Evolutionary conservation across 1,284 basidiomycete genomes (phyloP), one percentile per base, ranked within the genome.

Genomic region (Laetiporus sulphureus): DNA sequence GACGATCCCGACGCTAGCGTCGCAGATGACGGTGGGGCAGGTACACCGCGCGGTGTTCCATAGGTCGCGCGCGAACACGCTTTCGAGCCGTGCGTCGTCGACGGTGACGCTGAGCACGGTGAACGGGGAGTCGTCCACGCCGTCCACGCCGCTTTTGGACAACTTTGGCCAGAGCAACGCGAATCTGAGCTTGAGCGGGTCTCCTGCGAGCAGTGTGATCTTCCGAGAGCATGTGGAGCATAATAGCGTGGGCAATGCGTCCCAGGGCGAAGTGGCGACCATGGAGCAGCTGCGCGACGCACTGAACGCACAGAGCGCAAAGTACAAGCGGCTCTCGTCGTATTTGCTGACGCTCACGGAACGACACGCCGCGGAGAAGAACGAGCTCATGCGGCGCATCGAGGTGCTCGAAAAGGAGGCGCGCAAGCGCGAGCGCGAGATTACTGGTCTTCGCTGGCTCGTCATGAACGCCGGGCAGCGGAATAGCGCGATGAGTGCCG

Each of bases 401-500:
- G 67, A 69, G 42, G 52, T 50, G n/a, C 62, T 72, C 10, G 68
- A 74, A 53, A 60, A 60, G 22, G 66, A 67, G 42, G 54, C 63
- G 27, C 58, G 59, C 22, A 64, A 66, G 50, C 65, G 66, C 49
- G 70, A 65, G 49, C 56, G 63, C 42, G 73, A 74, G 54, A 67
- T 75, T 36, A 66, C 67, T 40, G 72, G 73, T 15, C 57, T 74
- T 30, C 62, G 67, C 24, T 74, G 68, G 67, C 63, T 74, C 15
- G 63, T 74, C 36, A 62, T 71, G 43, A 65, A 73, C 46, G 47
- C 55, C 19, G 47, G 36, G 23, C 36, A 29, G 23, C 36, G 36
- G 5, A n/a, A 18, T 4, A 24, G 10, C 25, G 41, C 15, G 20
- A 38, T 13, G 20, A 38, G n/a, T 6, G 36, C 20, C 30, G 46